Evolutionary conservation across 345 rosid genomes (phyloP).

Genomic region (Eucalyptus viminalis): DNA sequence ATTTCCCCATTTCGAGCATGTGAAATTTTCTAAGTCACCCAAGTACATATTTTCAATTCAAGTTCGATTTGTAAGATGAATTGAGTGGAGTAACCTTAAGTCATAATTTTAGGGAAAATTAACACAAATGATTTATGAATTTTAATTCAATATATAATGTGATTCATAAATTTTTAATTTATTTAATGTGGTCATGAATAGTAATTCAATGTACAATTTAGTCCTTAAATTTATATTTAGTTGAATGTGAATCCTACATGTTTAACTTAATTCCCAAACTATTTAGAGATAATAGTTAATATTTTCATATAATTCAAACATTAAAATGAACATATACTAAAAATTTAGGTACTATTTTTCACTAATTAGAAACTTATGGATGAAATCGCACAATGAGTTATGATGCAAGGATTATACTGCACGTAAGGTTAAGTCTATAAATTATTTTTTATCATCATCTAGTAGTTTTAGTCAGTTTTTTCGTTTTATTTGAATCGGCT

Average conservation of each 20-base stretch:
- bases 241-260: rapidly evolving
- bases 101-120: too few species aligned
- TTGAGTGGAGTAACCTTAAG: too few species aligned
- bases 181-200: too few species aligned
- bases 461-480: too few species aligned
- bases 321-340: rapidly evolving
- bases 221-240: rapidly evolving
- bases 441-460: too few species aligned
- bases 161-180: too few species aligned
- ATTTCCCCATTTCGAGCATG: background rate
- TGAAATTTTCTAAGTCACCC: rapidly evolving
- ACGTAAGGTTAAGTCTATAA: rapidly evolving
- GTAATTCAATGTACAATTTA: rapidly evolving
- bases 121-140: rapidly evolving
- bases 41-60: background rate
- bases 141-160: rapidly evolving
- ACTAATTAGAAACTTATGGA: too few species aligned
- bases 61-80: background rate
- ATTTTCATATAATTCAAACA: rapidly evolving
- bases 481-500: background rate
- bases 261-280: rapidly evolving
- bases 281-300: rapidly evolving
- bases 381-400: rapidly evolving
- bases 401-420: rapidly evolving
- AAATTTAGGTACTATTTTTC: rapidly evolving